Conservation (phyloP, 2,329 filamentous ascomycete species). For the Pseudogymnoascus destructans region DNA sequence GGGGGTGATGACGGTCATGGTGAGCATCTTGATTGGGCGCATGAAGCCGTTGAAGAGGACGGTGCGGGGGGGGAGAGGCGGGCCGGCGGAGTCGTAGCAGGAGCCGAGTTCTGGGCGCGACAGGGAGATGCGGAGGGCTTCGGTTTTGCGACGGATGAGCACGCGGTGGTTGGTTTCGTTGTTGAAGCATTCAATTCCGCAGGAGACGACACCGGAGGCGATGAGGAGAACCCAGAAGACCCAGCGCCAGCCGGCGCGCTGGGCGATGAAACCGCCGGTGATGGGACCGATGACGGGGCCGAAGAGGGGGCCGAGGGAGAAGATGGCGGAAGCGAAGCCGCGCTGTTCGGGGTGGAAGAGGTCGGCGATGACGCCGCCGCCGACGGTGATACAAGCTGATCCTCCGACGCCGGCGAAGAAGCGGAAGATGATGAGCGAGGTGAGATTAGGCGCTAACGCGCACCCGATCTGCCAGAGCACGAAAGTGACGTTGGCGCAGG, state of each 20-base stretch:
- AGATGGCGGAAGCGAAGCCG: conserved; percentile 23
- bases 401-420: conserved; percentile 36
- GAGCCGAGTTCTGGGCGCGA: conserved; percentile 30
- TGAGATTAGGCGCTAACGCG: conserved; percentile 41
- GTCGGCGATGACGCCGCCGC: conserved; percentile 33
- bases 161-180: conserved; percentile 37
- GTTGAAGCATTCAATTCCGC: conserved; percentile 31
- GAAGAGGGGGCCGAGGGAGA: conserved; percentile 20
- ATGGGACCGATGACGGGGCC: conserved; percentile 25
- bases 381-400: conserved; percentile 32
- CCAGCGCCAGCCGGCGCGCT: conserved; percentile 39
- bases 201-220: conserved; percentile 25
- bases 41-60: conserved; percentile 32
- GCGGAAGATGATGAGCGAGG: conserved; percentile 33
- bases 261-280: conserved; percentile 24
- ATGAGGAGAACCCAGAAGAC: conserved; percentile 36
- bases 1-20: conserved; percentile 28
- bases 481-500: conserved; percentile 45
- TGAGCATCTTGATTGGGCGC: conserved; percentile 35
- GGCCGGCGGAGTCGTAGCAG: conserved; percentile 31
- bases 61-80: conserved; percentile 18
- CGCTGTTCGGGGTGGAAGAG: conserved; percentile 25
- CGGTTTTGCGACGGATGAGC: conserved; percentile 36
- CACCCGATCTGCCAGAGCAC: conserved; percentile 51
- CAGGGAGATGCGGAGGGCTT: conserved; percentile 32